Conservation (phyloP, 129 eudicot genomes). For the Arctium lappa region DNA sequence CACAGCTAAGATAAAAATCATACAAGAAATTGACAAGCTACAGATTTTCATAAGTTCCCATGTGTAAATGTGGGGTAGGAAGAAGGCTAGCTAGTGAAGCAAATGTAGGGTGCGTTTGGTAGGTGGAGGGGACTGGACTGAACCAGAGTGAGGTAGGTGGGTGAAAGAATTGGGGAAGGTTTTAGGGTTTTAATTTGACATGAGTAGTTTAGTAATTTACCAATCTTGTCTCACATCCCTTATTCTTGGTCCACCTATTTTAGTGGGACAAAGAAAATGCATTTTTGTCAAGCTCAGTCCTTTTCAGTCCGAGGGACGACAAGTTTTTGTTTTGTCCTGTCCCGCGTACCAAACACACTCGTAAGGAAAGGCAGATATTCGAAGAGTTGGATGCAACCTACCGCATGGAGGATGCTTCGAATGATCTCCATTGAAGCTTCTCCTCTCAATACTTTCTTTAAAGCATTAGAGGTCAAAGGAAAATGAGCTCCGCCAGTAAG, state of each 20-base stretch:
- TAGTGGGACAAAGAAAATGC: not conserved
- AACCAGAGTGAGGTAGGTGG: not conserved
- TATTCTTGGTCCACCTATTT: not conserved
- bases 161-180: not conserved
- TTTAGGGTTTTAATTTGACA: not conserved
- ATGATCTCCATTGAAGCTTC: conserved; percentile 82
- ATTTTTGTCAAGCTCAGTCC: not conserved
- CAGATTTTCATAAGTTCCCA: no score
- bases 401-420: conserved; percentile 74
- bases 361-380: not conserved
- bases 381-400: conserved; percentile 25
- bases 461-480: conserved; percentile 82
- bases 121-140: no score
- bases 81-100: no score
- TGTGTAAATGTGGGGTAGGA: no score
- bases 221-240: not conserved
- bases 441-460: conserved; percentile 88
- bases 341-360: not conserved
- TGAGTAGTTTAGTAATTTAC: not conserved
- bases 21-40: no score
- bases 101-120: no score
- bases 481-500: conserved; percentile 87
- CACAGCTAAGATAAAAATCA: no score
- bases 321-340: not conserved
- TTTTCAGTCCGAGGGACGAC: not conserved